Evolutionary conservation across 164 flowering plant species (phyloP), one percentile per base, ranked within the genome.

Genomic region (Magnolia officinalis): DNA sequence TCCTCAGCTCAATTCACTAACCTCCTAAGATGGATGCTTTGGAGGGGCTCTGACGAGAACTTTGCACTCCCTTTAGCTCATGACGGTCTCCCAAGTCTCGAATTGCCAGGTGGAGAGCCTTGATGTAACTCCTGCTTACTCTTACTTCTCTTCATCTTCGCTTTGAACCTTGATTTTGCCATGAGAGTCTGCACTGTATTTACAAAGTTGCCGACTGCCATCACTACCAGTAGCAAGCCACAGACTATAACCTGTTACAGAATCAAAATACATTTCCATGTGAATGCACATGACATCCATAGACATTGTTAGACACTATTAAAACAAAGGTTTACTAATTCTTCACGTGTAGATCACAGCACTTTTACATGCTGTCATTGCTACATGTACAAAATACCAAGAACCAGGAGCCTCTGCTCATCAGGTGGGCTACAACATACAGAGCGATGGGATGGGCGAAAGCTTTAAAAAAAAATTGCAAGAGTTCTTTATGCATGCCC

Each of bases 191-290:
- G 87, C 71, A 94, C 92, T 2, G 99, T 94, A 83, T 90, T 92
- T 66, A 77, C 80, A 71, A 96, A 96, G 85, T 96, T 96, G 70
- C 97, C 99, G 23, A 86, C 88, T 31, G 99, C 99, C 99, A 96
- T 96, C 20, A 92, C 45, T 59, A 92, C 90, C 79, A 96, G 83
- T 63, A 96, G 90, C 77, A 86, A 64, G 75, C 99, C 99, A 79
- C 97, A 94, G 67, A 89, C 86, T 24, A 88, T 75, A 10, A 94
- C 93, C 98, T 96, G 92, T 72, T 71, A 82, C 72, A 67, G 70
- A 50, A 20, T 23, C 37, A 23, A 72, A 5, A 58, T 20, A 19
- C 26, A 65, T n/a, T 8, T 55, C 13, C 59, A 52, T 26, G 29
- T 26, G 29, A 26, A 1, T 26, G 29, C 23, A 7, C 68, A 11